Evolutionary conservation across 495 filamentous ascomycete genomes (phyloP), one percentile per base, ranked within the genome.

Genomic region (Penicillium daleae): DNA sequence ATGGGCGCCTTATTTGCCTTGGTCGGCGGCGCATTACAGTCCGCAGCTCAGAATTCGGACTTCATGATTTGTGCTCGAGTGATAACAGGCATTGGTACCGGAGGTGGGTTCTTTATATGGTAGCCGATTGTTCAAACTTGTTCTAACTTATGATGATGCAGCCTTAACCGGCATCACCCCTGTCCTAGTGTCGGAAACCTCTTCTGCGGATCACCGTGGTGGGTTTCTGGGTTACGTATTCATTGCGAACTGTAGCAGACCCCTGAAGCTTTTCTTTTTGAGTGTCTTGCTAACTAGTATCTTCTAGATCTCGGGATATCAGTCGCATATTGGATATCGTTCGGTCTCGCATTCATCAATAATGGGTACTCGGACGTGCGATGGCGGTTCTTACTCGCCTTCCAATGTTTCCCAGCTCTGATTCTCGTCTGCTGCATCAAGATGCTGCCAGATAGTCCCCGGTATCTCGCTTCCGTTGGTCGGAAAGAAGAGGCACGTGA

Each of bases 301-400:
- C 8, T 2, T 3, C 12, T 10, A 2, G 6, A 85, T 63, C 74
- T 87, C 10, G 85, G 86, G 53, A 85, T 89, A 32, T 80, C 81
- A 3, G 71, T 88, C 33, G 85, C 86, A 9, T 88, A 88, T 71
- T 89, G 85, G 86, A 75, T 87, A 59, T 82, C 82, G 21, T 88
- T 86, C 61, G 83, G 84, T 44, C 73, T 87, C 46, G 76, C 83
- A 13, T 83, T 81, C 56, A 70, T 85, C 62, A 66, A 84, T 55
- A 68, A 80, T 56, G 82, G 80, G 26, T 78, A 82, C 57, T 78
- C 78, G 17, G 75, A 80, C 39, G 69, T 87, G 42, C 67, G 83
- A 67, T 84, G 83, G 83, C 75, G 85, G 4, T 85, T 86, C 37
- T 70, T 83, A 9, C 76, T 87, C 4, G 84, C 82, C 1, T 82